These are phyloP conservation scores for Ophidiomyces ophidiicola DNA, from an alignment of 2,329 filamentous ascomycete species.

Conservation along the genomic window DNA sequence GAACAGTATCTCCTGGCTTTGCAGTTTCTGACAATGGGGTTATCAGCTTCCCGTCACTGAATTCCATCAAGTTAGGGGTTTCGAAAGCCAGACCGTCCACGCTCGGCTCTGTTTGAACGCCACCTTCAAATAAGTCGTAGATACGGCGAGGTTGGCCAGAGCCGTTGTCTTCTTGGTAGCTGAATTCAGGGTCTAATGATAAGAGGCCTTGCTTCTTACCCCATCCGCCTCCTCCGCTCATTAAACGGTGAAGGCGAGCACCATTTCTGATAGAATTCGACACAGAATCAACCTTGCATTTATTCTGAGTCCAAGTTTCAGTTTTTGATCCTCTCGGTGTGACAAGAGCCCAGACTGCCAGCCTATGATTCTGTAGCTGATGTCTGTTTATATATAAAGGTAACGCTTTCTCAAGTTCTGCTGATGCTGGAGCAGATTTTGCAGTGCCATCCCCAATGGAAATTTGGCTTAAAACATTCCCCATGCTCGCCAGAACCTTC, in stretches of 20 bases:
- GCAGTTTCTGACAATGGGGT: constrained; percentile 31
- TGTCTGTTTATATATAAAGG: constrained; percentile 31
- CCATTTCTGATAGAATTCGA: constrained; percentile 22
- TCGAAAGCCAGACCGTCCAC: constrained; percentile 12
- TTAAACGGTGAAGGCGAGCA: constrained; percentile 31
- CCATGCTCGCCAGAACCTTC: constrained; percentile 32
- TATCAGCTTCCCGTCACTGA: constrained; percentile 23
- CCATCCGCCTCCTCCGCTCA: constrained; percentile 36
- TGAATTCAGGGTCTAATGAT: constrained; percentile 31
- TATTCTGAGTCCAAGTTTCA: background rate
- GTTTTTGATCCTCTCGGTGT: constrained; percentile 14
- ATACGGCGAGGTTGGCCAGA: constrained; percentile 7
- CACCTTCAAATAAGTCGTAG: background rate
- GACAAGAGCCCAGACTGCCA: constrained; percentile 34
- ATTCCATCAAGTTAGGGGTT: constrained; percentile 16
- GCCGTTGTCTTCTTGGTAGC: constrained; percentile 11
- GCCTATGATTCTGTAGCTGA: constrained; percentile 26
- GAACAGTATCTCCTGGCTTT: constrained; percentile 28
- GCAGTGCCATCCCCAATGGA: constrained; percentile 23
- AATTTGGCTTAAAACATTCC: constrained; percentile 33
- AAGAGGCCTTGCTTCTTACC: constrained; percentile 36
- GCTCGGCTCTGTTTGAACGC: constrained; percentile 1
- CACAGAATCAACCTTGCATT: constrained; percentile 18
- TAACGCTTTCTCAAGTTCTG: constrained; percentile 32
- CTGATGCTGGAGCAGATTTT: constrained; percentile 29